These are phyloP conservation scores for Leishmania gerbilli DNA, from an alignment of 208 protist genomes.

Conservation along the genomic window DNA sequence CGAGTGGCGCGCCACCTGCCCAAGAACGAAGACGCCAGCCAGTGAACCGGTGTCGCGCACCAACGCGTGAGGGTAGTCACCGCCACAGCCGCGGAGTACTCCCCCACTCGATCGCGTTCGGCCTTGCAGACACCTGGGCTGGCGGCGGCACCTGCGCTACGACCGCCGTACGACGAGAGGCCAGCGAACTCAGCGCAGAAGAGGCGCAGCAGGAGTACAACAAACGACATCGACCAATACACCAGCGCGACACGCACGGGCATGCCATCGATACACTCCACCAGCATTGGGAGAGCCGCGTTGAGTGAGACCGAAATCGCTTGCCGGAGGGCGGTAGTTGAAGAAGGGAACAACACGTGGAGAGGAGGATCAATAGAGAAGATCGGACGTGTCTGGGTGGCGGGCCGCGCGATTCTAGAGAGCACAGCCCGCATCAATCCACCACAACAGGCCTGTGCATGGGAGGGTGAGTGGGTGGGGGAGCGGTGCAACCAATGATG, in stretches of 20 bases:
- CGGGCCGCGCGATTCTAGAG: too few species aligned
- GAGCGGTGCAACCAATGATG: neutral
- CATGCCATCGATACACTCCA: neutral
- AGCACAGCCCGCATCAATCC: neutral
- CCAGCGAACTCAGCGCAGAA: constrained; percentile 28
- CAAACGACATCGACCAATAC: constrained; percentile 57
- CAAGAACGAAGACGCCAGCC: constrained; percentile 19
- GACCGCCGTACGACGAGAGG: constrained; percentile 57
- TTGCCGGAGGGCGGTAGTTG: neutral
- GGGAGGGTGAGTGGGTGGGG: neutral
- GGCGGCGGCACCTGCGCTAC: constrained; percentile 1
- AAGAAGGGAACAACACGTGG: neutral
- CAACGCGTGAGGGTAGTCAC: neutral
- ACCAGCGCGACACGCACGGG: constrained; percentile 26
- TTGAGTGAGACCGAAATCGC: neutral
- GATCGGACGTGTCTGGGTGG: neutral
- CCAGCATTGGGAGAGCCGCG: neutral
- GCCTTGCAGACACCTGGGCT: neutral
- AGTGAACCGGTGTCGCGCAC: neutral
- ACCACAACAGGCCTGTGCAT: neutral
- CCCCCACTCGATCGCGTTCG: neutral
- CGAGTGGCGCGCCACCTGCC: constrained; percentile 37
- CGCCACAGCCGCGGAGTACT: neutral
- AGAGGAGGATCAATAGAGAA: neutral
- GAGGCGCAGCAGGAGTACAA: constrained; percentile 44